Evolutionary conservation across 2,329 filamentous ascomycete genomes (phyloP).

Genomic region (Monosporascus sp.): DNA sequence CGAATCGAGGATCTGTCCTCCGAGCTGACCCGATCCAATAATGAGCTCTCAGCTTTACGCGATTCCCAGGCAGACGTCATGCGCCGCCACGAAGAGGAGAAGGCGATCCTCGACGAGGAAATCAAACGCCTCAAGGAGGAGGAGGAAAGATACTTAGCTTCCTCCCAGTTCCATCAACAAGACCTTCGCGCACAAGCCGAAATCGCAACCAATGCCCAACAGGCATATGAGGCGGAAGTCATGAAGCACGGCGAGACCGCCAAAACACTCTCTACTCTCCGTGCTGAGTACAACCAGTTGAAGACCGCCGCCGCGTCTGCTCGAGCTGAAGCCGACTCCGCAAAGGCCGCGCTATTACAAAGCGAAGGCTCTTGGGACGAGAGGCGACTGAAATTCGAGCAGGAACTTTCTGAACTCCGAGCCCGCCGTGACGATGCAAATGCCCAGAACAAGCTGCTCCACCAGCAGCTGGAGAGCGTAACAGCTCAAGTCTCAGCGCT

Average conservation of each 20-base stretch:
- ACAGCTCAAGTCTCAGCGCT: conserved; percentile 72
- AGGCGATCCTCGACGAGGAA: conserved; percentile 70
- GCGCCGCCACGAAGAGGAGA: conserved; percentile 74
- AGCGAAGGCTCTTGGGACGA: conserved; percentile 87
- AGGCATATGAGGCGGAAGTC: conserved; percentile 91
- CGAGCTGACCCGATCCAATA: conserved; percentile 77
- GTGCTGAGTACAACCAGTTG: conserved; percentile 74
- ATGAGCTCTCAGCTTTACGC: conserved; percentile 72
- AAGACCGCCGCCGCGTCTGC: conserved; percentile 72
- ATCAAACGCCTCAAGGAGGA: conserved; percentile 78
- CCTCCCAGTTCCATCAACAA: conserved; percentile 80
- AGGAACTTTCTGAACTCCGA: conserved; percentile 74
- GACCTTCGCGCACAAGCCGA: conserved; percentile 90
- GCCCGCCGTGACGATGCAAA: conserved; percentile 76
- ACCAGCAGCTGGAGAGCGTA: conserved; percentile 81
- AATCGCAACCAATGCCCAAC: conserved; percentile 87
- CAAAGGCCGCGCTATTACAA: conserved; percentile 70
- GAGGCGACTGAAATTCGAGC: conserved; percentile 72
- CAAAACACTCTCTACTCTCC: conserved; percentile 71
- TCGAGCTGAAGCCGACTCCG: conserved; percentile 78
- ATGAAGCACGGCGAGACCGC: conserved; percentile 96
- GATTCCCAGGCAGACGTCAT: conserved; percentile 72
- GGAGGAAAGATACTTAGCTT: conserved; percentile 70
- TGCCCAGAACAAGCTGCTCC: conserved; percentile 84
- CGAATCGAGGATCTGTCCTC: conserved; percentile 76